Evolutionary conservation across 225 moss, liverwort and hornwort genomes (phyloP).

Genomic region (Anthoceros angustus): DNA sequence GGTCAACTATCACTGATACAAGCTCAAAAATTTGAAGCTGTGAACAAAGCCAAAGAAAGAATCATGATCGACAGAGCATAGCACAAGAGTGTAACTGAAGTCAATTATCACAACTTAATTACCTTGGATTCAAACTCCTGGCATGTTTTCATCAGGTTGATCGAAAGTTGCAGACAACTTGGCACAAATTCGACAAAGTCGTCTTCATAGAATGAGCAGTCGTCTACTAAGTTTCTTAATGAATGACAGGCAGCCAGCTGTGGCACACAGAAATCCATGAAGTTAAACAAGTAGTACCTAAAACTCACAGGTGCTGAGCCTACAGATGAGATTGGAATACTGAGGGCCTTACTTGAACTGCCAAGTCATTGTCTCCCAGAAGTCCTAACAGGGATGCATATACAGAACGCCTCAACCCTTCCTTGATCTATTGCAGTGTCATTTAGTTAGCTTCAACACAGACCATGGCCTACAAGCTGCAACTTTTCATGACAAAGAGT

Average conservation of each 20-base stretch:
- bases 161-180: conserved; percentile 72
- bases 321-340: neutral
- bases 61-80: neutral
- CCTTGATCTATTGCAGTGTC: conserved; percentile 53
- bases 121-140: conserved; percentile 99
- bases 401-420: conserved; percentile 86
- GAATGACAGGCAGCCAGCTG: conserved; percentile 93
- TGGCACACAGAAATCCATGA: conserved; percentile 9
- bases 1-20: conserved; percentile 90
- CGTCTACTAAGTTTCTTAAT: conserved; percentile 82
- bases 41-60: conserved; percentile 10
- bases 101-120: neutral
- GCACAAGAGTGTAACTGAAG: neutral
- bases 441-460: neutral
- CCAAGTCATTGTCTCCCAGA: conserved; percentile 86
- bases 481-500: no score
- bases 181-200: conserved; percentile 97
- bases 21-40: conserved; percentile 98
- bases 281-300: neutral
- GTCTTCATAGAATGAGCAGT: conserved; percentile 95
- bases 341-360: conserved; percentile 61
- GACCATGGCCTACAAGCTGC: neutral
- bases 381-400: conserved; percentile 73
- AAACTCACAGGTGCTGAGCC: neutral
- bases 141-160: conserved; percentile 83